These are phyloP conservation scores for Venturia nashicola DNA, from an alignment of 2,329 filamentous ascomycete species.

Conservation along the genomic window DNA sequence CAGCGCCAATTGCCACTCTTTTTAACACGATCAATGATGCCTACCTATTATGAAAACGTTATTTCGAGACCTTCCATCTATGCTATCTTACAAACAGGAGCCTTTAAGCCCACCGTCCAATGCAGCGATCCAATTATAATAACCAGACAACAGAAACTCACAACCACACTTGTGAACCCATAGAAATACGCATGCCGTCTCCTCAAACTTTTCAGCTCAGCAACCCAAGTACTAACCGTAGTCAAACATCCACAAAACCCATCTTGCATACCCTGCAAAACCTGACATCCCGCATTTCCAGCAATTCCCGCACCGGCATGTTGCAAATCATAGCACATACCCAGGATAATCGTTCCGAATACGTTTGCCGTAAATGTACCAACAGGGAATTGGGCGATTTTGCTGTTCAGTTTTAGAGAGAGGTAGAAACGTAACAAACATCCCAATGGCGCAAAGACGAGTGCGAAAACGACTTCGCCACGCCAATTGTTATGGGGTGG, in stretches of 20 bases:
- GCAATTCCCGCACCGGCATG: conserved; percentile 29
- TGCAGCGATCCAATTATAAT: conserved; percentile 15
- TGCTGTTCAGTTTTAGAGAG: conserved; percentile 57
- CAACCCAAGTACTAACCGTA: conserved; percentile 56
- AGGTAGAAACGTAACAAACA: conserved; percentile 64
- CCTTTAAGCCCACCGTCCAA: conserved; percentile 10
- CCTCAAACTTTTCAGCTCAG: conserved; percentile 42
- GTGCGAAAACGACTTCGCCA: conserved; percentile 58
- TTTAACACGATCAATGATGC: no score
- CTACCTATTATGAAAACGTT: no score
- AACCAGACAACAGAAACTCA: conserved; percentile 14
- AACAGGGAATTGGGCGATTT: conserved; percentile 57
- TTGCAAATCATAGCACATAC: conserved; percentile 67
- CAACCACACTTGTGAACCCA: conserved; percentile 14
- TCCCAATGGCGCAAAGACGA: conserved; percentile 73
- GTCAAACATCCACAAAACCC: conserved; percentile 57
- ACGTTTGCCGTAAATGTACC: conserved; percentile 81
- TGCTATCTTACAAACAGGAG: conserved; percentile 6
- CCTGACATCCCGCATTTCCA: conserved; percentile 51
- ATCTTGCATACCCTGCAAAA: conserved; percentile 54
- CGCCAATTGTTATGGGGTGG: conserved; percentile 68
- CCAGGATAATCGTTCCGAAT: conserved; percentile 61
- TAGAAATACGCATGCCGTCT: conserved; percentile 20
- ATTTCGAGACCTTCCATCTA: neutral
- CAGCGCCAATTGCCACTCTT: no score